Percentiles rank a stretch among this genome's conserved stretches.
Evolutionary conservation across 345 rosid genomes (phyloP).

Genomic region (Arabis hirsuta): DNA sequence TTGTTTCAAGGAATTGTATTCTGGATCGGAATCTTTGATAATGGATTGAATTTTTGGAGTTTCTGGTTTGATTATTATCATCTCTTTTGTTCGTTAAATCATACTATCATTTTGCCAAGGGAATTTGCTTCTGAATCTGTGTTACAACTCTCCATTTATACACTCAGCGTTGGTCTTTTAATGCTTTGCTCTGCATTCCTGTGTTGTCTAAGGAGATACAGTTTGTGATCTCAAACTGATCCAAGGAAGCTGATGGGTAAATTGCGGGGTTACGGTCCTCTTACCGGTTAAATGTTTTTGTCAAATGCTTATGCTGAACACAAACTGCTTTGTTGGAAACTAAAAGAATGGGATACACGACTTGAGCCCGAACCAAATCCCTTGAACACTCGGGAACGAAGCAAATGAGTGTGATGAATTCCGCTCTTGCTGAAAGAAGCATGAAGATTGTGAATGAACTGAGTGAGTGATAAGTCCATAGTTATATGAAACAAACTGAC

Average conservation of each 20-base stretch:
- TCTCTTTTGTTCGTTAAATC: background rate
- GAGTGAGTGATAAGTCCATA: background rate
- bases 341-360: no score
- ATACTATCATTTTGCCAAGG: background rate
- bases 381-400: no score
- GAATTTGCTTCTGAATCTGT: background rate
- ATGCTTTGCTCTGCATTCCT: no score
- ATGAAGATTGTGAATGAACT: no score
- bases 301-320: background rate
- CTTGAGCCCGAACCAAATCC: no score
- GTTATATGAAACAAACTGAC: background rate
- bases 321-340: background rate
- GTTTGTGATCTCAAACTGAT: no score
- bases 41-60: slow-evolving; percentile 12
- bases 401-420: no score
- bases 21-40: background rate
- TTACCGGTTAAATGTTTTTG: background rate
- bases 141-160: background rate
- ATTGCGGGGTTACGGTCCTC: background rate
- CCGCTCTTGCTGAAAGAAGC: no score
- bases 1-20: background rate
- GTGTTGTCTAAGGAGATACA: no score
- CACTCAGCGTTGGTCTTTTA: no score
- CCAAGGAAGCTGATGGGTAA: background rate
- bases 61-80: background rate